A percentile compares a stretch with the other conserved stretches of the same genome.
These are phyloP conservation scores for Trichoderma atrobrunneum DNA, from an alignment of 2,329 filamentous ascomycete genomes.

Conservation along the genomic window DNA sequence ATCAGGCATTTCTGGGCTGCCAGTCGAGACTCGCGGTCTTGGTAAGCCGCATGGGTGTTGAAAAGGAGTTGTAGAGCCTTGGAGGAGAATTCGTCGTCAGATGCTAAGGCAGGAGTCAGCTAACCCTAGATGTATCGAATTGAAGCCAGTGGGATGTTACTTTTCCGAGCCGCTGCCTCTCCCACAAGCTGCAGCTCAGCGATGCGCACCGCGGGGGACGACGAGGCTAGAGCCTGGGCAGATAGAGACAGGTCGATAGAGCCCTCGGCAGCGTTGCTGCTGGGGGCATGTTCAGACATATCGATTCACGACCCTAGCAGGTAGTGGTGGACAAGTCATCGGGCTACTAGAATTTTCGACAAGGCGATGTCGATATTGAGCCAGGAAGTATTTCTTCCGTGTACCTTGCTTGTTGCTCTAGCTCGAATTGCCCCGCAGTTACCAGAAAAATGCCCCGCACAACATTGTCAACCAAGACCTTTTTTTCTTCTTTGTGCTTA, in stretches of 20 bases:
- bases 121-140: background rate
- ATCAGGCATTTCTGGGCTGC: constrained; percentile 79
- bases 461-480: background rate
- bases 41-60: constrained; percentile 81
- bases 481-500: background rate
- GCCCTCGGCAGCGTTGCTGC: constrained; percentile 10
- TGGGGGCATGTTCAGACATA: constrained; percentile 15
- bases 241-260: constrained; percentile 7
- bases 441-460: background rate
- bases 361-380: constrained; percentile 2
- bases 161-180: constrained; percentile 53
- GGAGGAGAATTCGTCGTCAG: constrained; percentile 48
- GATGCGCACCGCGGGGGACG: constrained; percentile 58
- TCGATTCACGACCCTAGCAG: constrained; percentile 9
- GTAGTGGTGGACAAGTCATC: constrained; percentile 2
- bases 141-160: constrained; percentile 37
- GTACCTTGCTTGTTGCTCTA: background rate
- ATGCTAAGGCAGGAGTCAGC: constrained; percentile 33
- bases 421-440: background rate
- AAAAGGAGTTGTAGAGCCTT: constrained; percentile 70
- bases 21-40: constrained; percentile 78
- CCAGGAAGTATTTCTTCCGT: background rate
- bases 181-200: constrained; percentile 54
- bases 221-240: constrained; percentile 55
- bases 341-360: constrained; percentile 6